These are phyloP conservation scores for Leishmania major DNA, from an alignment of 208 protist genomes.

Conservation along the genomic window DNA sequence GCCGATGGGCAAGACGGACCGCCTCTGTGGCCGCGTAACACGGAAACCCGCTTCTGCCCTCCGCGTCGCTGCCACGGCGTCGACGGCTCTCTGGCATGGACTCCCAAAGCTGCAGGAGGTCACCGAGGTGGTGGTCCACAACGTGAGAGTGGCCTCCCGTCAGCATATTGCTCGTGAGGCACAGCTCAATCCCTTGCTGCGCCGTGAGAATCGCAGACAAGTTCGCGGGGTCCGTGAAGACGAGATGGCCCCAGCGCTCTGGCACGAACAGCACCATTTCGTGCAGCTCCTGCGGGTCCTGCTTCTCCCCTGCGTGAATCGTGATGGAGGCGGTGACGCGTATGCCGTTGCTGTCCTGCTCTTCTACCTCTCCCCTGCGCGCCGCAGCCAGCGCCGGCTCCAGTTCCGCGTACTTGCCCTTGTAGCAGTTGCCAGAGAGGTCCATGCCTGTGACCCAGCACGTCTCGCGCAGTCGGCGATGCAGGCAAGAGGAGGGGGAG, in stretches of 20 bases:
- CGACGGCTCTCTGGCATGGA: slow-evolving; percentile 13
- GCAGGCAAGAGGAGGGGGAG: background rate
- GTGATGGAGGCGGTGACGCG: slow-evolving; percentile 48
- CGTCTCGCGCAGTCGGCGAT: slow-evolving; percentile 35
- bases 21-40: slow-evolving; percentile 12
- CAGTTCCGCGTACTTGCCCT: slow-evolving; percentile 64
- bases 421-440: slow-evolving; percentile 89
- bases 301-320: slow-evolving; percentile 84
- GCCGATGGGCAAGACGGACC: slow-evolving; percentile 4
- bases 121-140: slow-evolving; percentile 60
- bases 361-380: slow-evolving; percentile 19
- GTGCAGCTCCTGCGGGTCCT: slow-evolving; percentile 60
- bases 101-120: slow-evolving; percentile 37
- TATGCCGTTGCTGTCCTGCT: slow-evolving; percentile 32
- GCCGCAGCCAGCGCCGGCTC: slow-evolving; percentile 38
- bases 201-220: slow-evolving; percentile 37
- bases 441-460: slow-evolving; percentile 88
- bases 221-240: slow-evolving; percentile 60
- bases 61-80: background rate
- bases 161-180: slow-evolving; percentile 84
- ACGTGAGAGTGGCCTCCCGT: slow-evolving; percentile 59
- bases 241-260: slow-evolving; percentile 81
- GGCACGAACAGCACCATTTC: slow-evolving; percentile 69
- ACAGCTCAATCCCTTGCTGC: slow-evolving; percentile 80
- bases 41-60: background rate